Evolutionary conservation across 2,329 filamentous ascomycete species (phyloP), one percentile per base, ranked within the genome.

Genomic region (Calonectria pseudoreteaudii): DNA sequence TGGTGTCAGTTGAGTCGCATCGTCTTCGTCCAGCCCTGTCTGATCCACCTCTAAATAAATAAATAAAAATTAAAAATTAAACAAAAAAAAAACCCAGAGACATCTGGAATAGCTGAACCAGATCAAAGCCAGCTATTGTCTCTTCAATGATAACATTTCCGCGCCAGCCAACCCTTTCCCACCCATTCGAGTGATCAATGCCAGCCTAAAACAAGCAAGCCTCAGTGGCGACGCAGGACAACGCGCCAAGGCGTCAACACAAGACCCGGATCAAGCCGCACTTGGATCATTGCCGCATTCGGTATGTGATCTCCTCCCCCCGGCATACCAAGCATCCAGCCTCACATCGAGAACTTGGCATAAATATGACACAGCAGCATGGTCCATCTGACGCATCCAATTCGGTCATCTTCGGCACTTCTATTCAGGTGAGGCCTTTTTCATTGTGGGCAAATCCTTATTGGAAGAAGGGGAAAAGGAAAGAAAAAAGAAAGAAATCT

Each of bases 351-450:
- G n/a, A 28, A 30, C 23, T 23, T 62, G 56, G 56, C 38, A 41
- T 62, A 41, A 60, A 62, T 26, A 36, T 62, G 56, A 62, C 56
- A 41, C 34, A 41, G 9, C 13, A 62, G 26, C 36, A 28, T 62
- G 36, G 34, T 41, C 34, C 56, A 62, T 62, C 56, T 62, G 56
- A 62, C 36, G 56, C 56, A 62, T 62, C 23, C 56, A 14, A 36
- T 38, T 62, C 56, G 56, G 56, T 38, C 56, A 28, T 41, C 34
- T 62, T 62, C 56, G 56, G 56, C 56, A 62, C 56, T 62, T 62
- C 38, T 36, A 66, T 23, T 49, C 53, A 34, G 16, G 30, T 47
- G 52, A 60, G 66, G 66, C 36, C 66, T 60, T 68, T 49, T 14
- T n/a, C 34, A 28, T 62, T 41, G 34, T 28, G 23, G 3, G 56